Conservation (phyloP, 2,329 filamentous ascomycete species). For the Colletotrichum noveboracense region DNA sequence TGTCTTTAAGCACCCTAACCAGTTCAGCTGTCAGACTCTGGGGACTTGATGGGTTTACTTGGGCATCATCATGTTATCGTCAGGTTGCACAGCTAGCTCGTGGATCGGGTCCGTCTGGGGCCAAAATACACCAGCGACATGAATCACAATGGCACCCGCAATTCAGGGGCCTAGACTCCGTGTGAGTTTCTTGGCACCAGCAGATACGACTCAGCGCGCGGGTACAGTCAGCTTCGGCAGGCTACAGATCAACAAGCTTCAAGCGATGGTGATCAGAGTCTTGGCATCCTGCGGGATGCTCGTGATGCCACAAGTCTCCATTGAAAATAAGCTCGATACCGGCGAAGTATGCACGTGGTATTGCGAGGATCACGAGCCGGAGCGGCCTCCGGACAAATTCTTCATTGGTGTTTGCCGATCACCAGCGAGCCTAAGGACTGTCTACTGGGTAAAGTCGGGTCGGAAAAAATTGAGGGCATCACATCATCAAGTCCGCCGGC, state of each 20-base stretch:
- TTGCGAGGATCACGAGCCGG: background rate
- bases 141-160: background rate
- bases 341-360: background rate
- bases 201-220: background rate
- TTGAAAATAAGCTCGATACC: background rate
- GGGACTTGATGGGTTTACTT: background rate
- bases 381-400: background rate
- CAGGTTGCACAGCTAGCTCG: accelerated
- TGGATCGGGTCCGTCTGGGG: accelerated
- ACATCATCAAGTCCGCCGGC: background rate
- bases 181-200: background rate
- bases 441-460: background rate
- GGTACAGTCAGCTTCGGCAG: background rate
- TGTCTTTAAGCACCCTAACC: background rate
- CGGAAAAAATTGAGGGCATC: background rate
- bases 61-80: background rate
- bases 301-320: background rate
- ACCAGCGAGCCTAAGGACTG: background rate
- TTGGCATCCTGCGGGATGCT: background rate
- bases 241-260: background rate
- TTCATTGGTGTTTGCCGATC: background rate
- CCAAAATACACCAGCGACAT: background rate
- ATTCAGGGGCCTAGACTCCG: background rate
- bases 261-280: background rate
- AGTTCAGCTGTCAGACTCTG: too few relatives aligned